These are phyloP conservation scores for Cystobasidium ongulense DNA, from an alignment of 768 basidiomycete species.

Conservation along the genomic window DNA sequence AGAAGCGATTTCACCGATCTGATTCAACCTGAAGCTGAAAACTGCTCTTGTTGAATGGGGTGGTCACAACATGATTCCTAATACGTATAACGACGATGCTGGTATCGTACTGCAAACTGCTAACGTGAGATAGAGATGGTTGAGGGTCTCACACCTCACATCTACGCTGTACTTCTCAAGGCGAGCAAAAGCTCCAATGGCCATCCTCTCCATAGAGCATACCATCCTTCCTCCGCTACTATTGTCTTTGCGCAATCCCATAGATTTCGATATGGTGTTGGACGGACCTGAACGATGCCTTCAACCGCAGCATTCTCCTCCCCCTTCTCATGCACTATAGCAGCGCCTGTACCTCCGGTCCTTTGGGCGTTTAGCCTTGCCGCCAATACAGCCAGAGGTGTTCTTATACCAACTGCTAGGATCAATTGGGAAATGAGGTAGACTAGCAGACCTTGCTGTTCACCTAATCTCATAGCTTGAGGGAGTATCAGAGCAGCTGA, in stretches of 20 bases:
- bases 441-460: background rate
- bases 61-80: too few relatives aligned
- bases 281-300: constrained; percentile 9
- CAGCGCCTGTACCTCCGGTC: constrained; percentile 12
- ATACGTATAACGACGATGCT: too few relatives aligned
- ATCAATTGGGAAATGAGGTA: constrained; percentile 12
- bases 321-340: constrained; percentile 24
- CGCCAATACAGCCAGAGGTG: constrained; percentile 18
- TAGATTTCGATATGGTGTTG: constrained; percentile 19
- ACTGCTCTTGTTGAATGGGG: too few relatives aligned
- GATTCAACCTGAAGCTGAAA: too few relatives aligned
- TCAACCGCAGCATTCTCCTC: constrained; percentile 8
- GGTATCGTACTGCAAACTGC: too few relatives aligned
- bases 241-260: constrained; percentile 18
- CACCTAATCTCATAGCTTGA: background rate
- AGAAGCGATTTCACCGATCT: too few relatives aligned
- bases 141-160: too few relatives aligned
- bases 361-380: constrained; percentile 15
- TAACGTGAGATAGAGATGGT: too few relatives aligned
- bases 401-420: constrained; percentile 17
- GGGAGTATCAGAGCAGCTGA: constrained; percentile 11
- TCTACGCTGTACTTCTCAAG: constrained; percentile 6
- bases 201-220: constrained; percentile 20
- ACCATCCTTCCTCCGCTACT: constrained; percentile 17
- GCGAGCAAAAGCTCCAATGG: constrained; percentile 20